Evolutionary conservation across 768 basidiomycete species (phyloP).

Genomic region (Phanerodontia chrysosporium): DNA sequence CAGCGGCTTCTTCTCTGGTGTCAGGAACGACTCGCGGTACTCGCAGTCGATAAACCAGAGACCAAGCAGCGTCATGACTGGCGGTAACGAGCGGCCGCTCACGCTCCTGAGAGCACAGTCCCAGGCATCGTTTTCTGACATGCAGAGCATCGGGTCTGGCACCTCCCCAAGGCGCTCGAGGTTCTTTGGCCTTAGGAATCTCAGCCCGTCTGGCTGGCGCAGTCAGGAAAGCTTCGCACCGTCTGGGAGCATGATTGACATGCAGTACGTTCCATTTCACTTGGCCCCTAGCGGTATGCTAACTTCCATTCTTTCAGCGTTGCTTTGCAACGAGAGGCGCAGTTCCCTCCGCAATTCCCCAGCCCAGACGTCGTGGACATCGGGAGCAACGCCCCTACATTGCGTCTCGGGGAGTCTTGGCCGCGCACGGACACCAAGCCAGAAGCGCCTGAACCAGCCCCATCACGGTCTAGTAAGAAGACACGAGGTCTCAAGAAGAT

Average conservation of each 20-base stretch:
- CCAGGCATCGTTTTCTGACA: slow-evolving; percentile 77
- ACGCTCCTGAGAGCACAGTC: slow-evolving; percentile 67
- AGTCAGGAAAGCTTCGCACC: slow-evolving; percentile 79
- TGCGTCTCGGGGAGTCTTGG: slow-evolving; percentile 22
- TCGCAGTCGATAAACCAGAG: slow-evolving; percentile 37
- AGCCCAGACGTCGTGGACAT: slow-evolving; percentile 20
- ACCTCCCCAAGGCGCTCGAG: slow-evolving; percentile 62
- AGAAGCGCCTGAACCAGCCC: background rate
- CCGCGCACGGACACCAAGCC: slow-evolving; percentile 11
- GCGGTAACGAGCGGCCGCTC: slow-evolving; percentile 41
- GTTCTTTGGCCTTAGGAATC: slow-evolving; percentile 75
- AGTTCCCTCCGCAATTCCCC: slow-evolving; percentile 19
- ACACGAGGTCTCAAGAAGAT: slow-evolving; percentile 75
- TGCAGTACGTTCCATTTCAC: slow-evolving; percentile 64
- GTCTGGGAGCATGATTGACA: slow-evolving; percentile 90
- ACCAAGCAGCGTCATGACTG: slow-evolving; percentile 37
- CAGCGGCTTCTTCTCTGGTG: slow-evolving; percentile 45
- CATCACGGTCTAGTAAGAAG: slow-evolving; percentile 44
- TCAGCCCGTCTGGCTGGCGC: slow-evolving; percentile 59
- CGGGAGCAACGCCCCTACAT: slow-evolving; percentile 25
- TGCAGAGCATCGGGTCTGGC: slow-evolving; percentile 64
- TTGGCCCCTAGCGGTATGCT: slow-evolving; percentile 4
- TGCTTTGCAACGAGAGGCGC: slow-evolving; percentile 66
- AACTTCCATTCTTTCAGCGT: slow-evolving; percentile 43
- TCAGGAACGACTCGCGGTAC: slow-evolving; percentile 58